Conservation (phyloP, 768 basidiomycete genomes). For the Pulveroboletus ravenelii region DNA sequence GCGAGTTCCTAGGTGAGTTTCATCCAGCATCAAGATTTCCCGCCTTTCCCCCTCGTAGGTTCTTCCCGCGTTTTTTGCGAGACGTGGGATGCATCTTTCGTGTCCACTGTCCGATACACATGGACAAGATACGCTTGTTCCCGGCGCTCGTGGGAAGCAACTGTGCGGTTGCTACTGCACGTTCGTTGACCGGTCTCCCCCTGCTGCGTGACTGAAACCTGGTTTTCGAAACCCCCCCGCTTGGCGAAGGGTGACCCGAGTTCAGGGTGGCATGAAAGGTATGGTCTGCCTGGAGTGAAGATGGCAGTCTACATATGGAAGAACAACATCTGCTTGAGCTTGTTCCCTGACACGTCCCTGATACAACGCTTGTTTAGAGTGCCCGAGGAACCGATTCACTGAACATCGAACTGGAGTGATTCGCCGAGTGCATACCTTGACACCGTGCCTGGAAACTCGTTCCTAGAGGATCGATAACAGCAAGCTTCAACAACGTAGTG, state of each 20-base stretch:
- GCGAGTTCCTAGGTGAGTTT: constrained; percentile 5
- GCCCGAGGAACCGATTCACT: background rate
- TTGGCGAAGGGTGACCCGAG: background rate
- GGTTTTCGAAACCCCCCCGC: background rate
- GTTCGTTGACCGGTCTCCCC: background rate
- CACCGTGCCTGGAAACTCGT: background rate
- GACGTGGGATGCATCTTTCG: background rate
- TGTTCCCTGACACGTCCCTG: background rate
- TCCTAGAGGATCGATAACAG: background rate
- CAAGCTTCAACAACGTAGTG: background rate
- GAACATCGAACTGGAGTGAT: constrained; percentile 1
- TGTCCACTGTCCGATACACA: background rate
- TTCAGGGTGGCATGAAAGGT: background rate
- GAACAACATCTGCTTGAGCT: background rate
- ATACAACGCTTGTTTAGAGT: constrained; percentile 1
- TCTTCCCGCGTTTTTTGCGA: background rate
- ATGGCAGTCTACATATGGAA: background rate
- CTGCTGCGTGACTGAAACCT: background rate
- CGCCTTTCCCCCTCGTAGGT: background rate
- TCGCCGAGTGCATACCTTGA: background rate
- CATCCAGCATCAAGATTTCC: constrained; percentile 1
- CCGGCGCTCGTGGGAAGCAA: background rate
- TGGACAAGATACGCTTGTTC: background rate
- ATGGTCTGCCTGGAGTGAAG: background rate
- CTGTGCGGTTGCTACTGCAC: background rate